Evolutionary conservation across 176 grass and related monocot species (phyloP).

Genomic region (Oryza meyeriana): DNA sequence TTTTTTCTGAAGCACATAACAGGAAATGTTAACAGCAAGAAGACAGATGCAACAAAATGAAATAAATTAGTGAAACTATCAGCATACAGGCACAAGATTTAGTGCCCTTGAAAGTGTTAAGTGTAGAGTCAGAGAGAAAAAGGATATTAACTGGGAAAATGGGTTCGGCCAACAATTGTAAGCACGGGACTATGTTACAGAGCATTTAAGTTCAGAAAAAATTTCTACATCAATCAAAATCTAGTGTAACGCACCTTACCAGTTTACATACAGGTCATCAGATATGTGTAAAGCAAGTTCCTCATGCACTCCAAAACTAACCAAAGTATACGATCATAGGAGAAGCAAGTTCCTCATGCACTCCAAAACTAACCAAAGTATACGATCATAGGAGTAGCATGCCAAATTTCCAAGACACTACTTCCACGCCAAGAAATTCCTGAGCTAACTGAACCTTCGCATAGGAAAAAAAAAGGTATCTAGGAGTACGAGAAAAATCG

Average conservation of each 20-base stretch:
- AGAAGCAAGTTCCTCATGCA: no score
- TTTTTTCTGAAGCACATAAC: neutral
- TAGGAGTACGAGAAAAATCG: neutral
- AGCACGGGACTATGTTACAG: neutral
- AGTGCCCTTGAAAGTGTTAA: neutral
- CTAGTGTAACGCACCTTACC: neutral
- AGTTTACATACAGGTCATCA: neutral
- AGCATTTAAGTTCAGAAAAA: neutral
- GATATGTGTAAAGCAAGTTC: neutral
- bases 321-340: neutral
- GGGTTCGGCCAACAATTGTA: neutral
- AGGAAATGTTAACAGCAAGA: neutral
- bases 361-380: no score
- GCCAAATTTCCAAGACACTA: neutral
- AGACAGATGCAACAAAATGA: neutral
- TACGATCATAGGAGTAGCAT: neutral
- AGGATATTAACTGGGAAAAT: no score
- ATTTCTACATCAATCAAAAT: neutral
- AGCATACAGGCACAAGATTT: neutral
- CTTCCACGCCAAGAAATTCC: neutral
- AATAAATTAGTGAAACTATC: neutral
- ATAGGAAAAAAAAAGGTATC: neutral
- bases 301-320: no score
- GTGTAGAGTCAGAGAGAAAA: neutral
- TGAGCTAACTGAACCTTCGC: neutral